Percentiles rank a stretch among this genome's conserved stretches.
Evolutionary conservation across 306 rosid species (phyloP).

Genomic region (Medicago truncatula): MtrunA17r5.0-ANR NC_053042.1:1743501-1744000

Average conservation of each 20-base stretch:
- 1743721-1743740: conserved; percentile 16
- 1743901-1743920: not conserved
- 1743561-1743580: conserved; percentile 26
- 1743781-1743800: conserved; percentile 90
- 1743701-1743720: conserved; percentile 24
- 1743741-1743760: not conserved
- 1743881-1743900: not conserved
- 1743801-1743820: conserved; percentile 99
- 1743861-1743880: conserved; percentile 27
- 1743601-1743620: no score
- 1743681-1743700: conserved; percentile 38
- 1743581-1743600: conserved; percentile 35
- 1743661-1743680: conserved; percentile 81
- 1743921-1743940: not conserved
- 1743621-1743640: no score
- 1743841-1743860: conserved; percentile 64
- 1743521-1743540: conserved; percentile 9
- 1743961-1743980: not conserved
- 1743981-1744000: not conserved
- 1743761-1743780: conserved; percentile 2
- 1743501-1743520: conserved; percentile 24
- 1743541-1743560: conserved; percentile 35
- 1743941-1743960: not conserved
- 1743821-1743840: conserved; percentile 91
- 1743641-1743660: conserved; percentile 86